These are phyloP conservation scores for Lanmaoa rubissima DNA, from an alignment of 768 basidiomycete species.

Conservation along the genomic window DNA sequence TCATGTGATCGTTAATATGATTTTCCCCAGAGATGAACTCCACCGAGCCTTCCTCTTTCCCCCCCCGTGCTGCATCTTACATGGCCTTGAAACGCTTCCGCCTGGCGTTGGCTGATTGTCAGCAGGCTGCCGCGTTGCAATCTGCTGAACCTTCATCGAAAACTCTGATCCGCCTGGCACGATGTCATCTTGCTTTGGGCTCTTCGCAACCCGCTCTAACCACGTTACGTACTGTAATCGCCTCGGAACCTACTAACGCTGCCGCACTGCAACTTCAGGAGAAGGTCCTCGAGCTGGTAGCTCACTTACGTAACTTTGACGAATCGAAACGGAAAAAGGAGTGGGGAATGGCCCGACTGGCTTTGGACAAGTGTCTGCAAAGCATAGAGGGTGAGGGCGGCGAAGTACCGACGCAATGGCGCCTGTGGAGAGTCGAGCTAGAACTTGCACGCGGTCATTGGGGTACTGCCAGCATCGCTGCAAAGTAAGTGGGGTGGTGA, in stretches of 20 bases:
- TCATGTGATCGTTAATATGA: conserved; percentile 5
- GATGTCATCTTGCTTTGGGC: conserved; percentile 82
- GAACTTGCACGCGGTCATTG: conserved; percentile 68
- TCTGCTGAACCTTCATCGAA: conserved; percentile 61
- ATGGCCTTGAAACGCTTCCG: conserved; percentile 81
- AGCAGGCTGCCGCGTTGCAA: conserved; percentile 67
- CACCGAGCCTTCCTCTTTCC: conserved; percentile 70
- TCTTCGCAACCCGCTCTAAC: conserved; percentile 64
- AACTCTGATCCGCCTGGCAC: conserved; percentile 77
- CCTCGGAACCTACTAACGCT: conserved; percentile 60
- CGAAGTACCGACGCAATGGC: conserved; percentile 77
- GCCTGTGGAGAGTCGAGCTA: conserved; percentile 74
- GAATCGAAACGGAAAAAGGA: conserved; percentile 52
- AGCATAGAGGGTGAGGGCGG: conserved; percentile 73
- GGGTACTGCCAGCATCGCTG: conserved; percentile 72
- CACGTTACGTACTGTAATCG: conserved; percentile 58
- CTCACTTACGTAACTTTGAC: conserved; percentile 64
- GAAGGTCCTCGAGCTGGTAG: conserved; percentile 59
- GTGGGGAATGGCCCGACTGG: conserved; percentile 78
- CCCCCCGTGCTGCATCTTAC: conserved; percentile 83
- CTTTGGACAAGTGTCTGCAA: conserved; percentile 74
- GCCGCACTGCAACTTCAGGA: conserved; percentile 59
- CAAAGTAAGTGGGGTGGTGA: conserved; percentile 53
- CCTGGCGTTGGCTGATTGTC: conserved; percentile 75
- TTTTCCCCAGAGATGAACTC: conserved; percentile 50